Base-by-base conservation (phyloP, 495 filamentous ascomycete genomes). In the Haplographium delicatum region DNA sequence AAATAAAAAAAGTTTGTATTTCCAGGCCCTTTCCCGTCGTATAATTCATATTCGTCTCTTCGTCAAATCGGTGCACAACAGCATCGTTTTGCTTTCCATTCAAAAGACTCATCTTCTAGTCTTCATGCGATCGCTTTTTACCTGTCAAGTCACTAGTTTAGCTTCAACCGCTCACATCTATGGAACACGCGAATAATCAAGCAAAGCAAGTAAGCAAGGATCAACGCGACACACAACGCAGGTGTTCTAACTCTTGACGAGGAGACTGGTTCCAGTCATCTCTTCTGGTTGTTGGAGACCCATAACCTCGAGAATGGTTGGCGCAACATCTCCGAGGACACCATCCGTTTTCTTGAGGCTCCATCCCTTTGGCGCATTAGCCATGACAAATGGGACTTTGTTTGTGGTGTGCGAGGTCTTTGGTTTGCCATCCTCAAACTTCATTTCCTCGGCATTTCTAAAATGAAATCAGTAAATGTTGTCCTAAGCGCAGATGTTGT, bases 391-490 rank as follows among this genome's bases (percentile, higher is more conserved):
- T 9, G 93, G 93, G 43, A 98, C 93, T 67, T 88, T 88, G 77
- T 98, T 98, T 44, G 84, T 90, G 20, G 93, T 98, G 75, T 98
- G 93, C 39, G 88, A 91, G 11, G 93, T 98, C 81, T 98, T 98
- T 38, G 93, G 93, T 62, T 86, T 91, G 62, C 89, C 87, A 63
- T 95, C 85, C 58, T 88, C 81, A 68, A 86, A 96, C 70, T 96
- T 80, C 93, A 98, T 98, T 76, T 98, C 93, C 75, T 98, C 93
- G 44, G 93, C 93, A 61, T 98, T 98, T 47, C 81, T 83, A 46
- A n/a, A n/a, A 24, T 16, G 11, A 19, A 27, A 44, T 51, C 37
- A 53, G 37, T 13, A 8, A 38, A 4, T 8, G 9, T 2, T 26
- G 33, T 19, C 22, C 6, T 31, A 31, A 5, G 4, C 7, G 4